A percentile compares a stretch with the other conserved stretches of the same genome.
Conservation (phyloP, 139 green algal genomes). For the Coelastrella sp. region DNA sequence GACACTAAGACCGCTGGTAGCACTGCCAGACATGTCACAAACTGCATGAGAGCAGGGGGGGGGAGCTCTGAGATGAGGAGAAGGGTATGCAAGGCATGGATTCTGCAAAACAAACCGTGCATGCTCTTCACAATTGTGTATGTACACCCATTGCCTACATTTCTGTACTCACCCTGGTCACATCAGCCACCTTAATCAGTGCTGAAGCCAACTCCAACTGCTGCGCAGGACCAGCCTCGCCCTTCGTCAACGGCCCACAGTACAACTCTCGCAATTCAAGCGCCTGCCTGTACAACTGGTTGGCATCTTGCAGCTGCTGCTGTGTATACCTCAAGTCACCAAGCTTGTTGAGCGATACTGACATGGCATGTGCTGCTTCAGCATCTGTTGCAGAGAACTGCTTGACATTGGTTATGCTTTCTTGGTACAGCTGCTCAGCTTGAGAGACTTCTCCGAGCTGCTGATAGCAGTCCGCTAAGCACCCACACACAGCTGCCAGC, state of each 20-base stretch:
- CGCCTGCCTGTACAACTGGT: conserved; percentile 47
- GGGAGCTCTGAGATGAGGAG: no score
- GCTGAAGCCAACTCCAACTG: conserved; percentile 59
- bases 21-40: no score
- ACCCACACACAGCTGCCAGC: conserved; percentile 20
- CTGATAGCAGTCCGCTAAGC: conserved; percentile 48
- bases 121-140: neutral
- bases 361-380: conserved; percentile 57
- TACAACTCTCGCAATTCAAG: conserved; percentile 50
- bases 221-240: neutral
- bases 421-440: conserved; percentile 50
- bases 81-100: no score
- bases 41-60: no score
- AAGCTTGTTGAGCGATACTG: conserved; percentile 61
- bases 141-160: neutral
- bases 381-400: neutral
- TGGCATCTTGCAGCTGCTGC: conserved; percentile 44
- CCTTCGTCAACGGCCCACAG: conserved; percentile 1
- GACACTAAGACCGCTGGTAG: no score
- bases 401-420: conserved; percentile 37
- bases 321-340: conserved; percentile 3
- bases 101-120: no score
- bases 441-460: conserved; percentile 20
- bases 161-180: conserved; percentile 28
- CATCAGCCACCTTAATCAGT: conserved; percentile 62